A percentile compares a stretch with the other conserved stretches of the same genome.
phyloP scores from a whole-genome alignment of 352 stramenopile species.

The Globisporangium yorkense region DNA sequence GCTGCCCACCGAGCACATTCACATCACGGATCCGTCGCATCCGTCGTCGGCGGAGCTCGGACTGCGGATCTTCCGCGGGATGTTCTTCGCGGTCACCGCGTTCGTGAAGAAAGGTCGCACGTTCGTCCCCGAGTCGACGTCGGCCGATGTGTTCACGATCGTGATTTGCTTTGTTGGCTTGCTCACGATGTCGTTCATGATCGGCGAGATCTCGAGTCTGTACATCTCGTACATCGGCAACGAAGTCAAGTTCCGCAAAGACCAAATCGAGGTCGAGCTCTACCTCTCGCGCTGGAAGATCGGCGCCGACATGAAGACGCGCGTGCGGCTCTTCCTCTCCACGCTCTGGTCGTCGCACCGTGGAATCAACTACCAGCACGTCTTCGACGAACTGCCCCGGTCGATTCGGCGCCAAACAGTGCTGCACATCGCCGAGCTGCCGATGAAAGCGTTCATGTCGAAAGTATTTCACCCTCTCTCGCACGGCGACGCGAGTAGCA shows the following conservation, averaged over 20 bases:
- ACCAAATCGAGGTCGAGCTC: slow-evolving; percentile 48
- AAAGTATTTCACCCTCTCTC: slow-evolving; percentile 26
- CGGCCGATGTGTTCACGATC: slow-evolving; percentile 40
- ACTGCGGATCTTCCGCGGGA: slow-evolving; percentile 37
- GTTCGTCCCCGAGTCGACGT: slow-evolving; percentile 25
- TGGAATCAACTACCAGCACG: slow-evolving; percentile 43
- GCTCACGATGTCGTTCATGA: slow-evolving; percentile 64
- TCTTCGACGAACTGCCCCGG: slow-evolving; percentile 37
- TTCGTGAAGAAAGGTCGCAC: slow-evolving; percentile 59
- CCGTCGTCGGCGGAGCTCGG: slow-evolving; percentile 26
- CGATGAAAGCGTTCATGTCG: slow-evolving; percentile 28
- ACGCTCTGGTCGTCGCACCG: slow-evolving; percentile 54
- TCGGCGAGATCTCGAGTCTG: slow-evolving; percentile 57
- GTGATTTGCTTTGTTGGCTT: slow-evolving; percentile 44
- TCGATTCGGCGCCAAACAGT: slow-evolving; percentile 41
- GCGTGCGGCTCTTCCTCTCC: slow-evolving; percentile 41
- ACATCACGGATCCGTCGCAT: slow-evolving; percentile 21
- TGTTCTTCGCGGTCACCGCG: slow-evolving; percentile 49
- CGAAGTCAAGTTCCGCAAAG: slow-evolving; percentile 57
- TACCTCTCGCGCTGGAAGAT: slow-evolving; percentile 47
- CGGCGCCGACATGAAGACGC: slow-evolving; percentile 24
- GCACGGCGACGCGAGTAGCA: slow-evolving; percentile 7
- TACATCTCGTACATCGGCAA: slow-evolving; percentile 67
- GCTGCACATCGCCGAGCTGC: slow-evolving; percentile 33
- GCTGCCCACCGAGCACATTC: slow-evolving; percentile 30